Percentiles rank a stretch among this genome's conserved stretches.
Evolutionary conservation across 768 basidiomycete species (phyloP).

Genomic region (Termitomyces eurrhizus): DNA sequence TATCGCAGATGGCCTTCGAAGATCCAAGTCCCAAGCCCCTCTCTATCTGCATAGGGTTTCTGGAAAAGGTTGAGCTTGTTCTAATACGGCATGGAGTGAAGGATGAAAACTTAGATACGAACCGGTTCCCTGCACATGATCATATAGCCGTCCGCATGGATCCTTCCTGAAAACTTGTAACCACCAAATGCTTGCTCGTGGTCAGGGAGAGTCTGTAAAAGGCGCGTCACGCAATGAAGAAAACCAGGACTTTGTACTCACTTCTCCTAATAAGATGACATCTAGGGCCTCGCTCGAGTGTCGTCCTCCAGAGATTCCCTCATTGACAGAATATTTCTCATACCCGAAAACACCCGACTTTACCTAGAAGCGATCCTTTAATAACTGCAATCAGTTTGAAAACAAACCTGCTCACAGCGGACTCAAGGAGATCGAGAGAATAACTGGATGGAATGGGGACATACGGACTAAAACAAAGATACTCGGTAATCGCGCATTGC

Average conservation of each 20-base stretch:
- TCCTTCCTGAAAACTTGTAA: constrained; percentile 55
- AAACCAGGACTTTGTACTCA: constrained; percentile 18
- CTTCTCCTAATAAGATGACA: constrained; percentile 39
- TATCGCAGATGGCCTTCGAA: constrained; percentile 55
- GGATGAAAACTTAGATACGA: constrained; percentile 8
- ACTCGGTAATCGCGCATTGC: constrained; percentile 45
- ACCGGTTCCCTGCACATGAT: constrained; percentile 61
- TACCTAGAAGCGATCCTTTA: constrained; percentile 9
- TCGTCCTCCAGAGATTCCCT: not conserved
- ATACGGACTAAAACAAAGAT: constrained; percentile 38
- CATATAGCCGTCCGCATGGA: constrained; percentile 57
- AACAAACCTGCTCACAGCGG: constrained; percentile 10
- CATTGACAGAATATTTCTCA: constrained; percentile 18
- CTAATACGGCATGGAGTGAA: not conserved
- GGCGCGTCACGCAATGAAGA: not conserved
- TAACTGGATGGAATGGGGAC: constrained; percentile 25
- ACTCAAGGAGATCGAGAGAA: constrained; percentile 14
- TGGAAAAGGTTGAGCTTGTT: constrained; percentile 18
- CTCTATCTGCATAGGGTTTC: constrained; percentile 37
- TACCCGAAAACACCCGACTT: constrained; percentile 21
- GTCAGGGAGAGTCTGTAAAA: constrained; percentile 43
- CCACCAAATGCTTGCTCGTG: constrained; percentile 66
- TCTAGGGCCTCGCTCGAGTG: constrained; percentile 23
- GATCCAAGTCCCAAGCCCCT: constrained; percentile 45
- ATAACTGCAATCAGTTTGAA: not conserved